Conservation (phyloP, 2,329 filamentous ascomycete species). For the Colletotrichum spinosum region DNA sequence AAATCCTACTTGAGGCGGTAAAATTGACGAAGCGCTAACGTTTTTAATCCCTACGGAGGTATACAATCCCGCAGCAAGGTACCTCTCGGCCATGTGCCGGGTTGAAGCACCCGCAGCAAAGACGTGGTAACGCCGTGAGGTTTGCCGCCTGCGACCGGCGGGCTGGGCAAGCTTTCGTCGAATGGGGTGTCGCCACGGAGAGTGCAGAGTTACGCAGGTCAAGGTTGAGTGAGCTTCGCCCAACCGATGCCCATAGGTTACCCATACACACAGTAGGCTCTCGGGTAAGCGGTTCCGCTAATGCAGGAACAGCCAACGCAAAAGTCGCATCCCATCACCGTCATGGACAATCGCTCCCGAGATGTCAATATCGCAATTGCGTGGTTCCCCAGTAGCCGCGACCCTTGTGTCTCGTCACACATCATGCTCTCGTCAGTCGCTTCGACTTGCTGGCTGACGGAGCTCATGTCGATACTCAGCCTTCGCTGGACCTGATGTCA, state of each 20-base stretch:
- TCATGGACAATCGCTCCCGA: not conserved
- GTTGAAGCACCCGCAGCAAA: not conserved
- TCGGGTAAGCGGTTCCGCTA: slow-evolving; percentile 29
- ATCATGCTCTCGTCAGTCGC: not conserved
- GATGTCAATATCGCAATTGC: no score
- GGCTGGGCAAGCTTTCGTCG: slow-evolving; percentile 12
- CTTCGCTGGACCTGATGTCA: not conserved
- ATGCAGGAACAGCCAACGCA: slow-evolving; percentile 35
- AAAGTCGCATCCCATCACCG: slow-evolving; percentile 13
- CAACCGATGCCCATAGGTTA: no score
- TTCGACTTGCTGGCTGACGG: slow-evolving; percentile 4
- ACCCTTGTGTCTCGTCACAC: not conserved
- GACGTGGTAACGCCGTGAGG: slow-evolving; percentile 8
- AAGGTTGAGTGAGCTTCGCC: no score
- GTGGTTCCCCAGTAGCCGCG: not conserved
- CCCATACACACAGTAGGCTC: not conserved
- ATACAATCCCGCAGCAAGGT: no score
- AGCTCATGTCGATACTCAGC: not conserved
- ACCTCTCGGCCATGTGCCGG: not conserved
- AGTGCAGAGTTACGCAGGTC: not conserved
- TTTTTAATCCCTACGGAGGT: no score
- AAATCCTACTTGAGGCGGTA: no score
- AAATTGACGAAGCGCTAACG: no score
- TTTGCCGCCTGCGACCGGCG: slow-evolving; percentile 5
- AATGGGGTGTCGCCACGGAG: slow-evolving; percentile 34